These are phyloP conservation scores for Pichia ethanolica DNA, from an alignment of 805 yeast genomes.

Conservation along the genomic window DNA sequence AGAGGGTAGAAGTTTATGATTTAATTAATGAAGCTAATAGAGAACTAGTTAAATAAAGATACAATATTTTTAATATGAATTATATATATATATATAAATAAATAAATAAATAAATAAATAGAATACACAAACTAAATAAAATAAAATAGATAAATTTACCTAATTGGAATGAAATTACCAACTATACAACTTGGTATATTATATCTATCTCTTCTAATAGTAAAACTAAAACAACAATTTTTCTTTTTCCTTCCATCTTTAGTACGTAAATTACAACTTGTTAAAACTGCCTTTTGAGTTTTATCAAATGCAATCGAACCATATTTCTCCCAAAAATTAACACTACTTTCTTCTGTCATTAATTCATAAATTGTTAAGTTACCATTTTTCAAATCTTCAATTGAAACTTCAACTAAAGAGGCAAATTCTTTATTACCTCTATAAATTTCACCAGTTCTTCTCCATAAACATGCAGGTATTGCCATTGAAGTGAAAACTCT, in stretches of 20 bases:
- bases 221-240: slow-evolving; percentile 89
- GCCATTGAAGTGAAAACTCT: slow-evolving; percentile 96
- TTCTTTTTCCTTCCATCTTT: slow-evolving; percentile 73
- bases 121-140: neutral
- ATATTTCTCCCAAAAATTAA: slow-evolving; percentile 95
- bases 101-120: neutral
- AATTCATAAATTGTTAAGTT: slow-evolving; percentile 85
- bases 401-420: slow-evolving; percentile 77
- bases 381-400: slow-evolving; percentile 89
- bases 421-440: slow-evolving; percentile 96
- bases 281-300: slow-evolving; percentile 89
- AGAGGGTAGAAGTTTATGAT: slow-evolving; percentile 4
- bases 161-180: slow-evolving; percentile 86
- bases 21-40: slow-evolving; percentile 9
- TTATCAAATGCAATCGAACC: slow-evolving; percentile 95
- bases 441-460: slow-evolving; percentile 94
- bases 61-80: neutral
- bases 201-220: slow-evolving; percentile 85
- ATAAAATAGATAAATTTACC: slow-evolving; percentile 8
- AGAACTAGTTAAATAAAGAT: neutral
- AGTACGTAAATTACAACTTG: slow-evolving; percentile 81
- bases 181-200: slow-evolving; percentile 95
- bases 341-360: slow-evolving; percentile 94
- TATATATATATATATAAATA: neutral
- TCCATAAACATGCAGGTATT: slow-evolving; percentile 94